These are phyloP conservation scores for Exidia glandulosa DNA, from an alignment of 768 basidiomycete genomes.

Conservation along the genomic window DNA sequence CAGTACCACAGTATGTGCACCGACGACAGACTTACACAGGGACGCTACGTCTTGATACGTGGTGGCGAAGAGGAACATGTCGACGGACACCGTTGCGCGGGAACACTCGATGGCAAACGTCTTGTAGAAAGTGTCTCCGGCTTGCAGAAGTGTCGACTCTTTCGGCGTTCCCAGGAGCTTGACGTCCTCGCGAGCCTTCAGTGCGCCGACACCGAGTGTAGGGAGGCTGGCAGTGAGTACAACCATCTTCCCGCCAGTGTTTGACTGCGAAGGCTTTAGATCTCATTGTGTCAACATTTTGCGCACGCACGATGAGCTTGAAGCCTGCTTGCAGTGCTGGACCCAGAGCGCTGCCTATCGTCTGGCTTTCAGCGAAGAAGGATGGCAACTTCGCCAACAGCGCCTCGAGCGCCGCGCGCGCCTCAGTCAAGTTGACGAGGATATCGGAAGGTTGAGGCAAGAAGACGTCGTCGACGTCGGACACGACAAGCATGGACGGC, in stretches of 20 bases:
- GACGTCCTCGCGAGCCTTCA: conserved; percentile 94
- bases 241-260: conserved; percentile 91
- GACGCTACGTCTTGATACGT: conserved; percentile 92
- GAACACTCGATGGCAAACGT: conserved; percentile 99
- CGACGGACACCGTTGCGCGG: conserved; percentile 90
- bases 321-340: conserved; percentile 92
- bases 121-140: conserved; percentile 95
- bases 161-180: conserved; percentile 93
- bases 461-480: conserved; percentile 95
- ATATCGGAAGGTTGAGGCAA: conserved; percentile 92
- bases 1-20: background rate
- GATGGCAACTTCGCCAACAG: conserved; percentile 78
- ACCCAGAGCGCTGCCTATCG: conserved; percentile 87
- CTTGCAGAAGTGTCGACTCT: conserved; percentile 87
- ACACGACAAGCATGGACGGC: conserved; percentile 91
- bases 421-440: conserved; percentile 85
- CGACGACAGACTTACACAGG: conserved; percentile 43
- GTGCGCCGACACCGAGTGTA: conserved; percentile 74
- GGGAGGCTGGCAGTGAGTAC: conserved; percentile 80
- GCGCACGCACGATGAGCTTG: conserved; percentile 71
- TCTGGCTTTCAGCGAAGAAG: conserved; percentile 94
- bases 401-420: conserved; percentile 64
- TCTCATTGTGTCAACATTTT: background rate
- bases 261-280: conserved; percentile 37
- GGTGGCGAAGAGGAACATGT: conserved; percentile 97